Evolutionary conservation across 1,284 basidiomycete species (phyloP), one percentile per base, ranked within the genome.

Genomic region (Puccinia brachypodii): DNA sequence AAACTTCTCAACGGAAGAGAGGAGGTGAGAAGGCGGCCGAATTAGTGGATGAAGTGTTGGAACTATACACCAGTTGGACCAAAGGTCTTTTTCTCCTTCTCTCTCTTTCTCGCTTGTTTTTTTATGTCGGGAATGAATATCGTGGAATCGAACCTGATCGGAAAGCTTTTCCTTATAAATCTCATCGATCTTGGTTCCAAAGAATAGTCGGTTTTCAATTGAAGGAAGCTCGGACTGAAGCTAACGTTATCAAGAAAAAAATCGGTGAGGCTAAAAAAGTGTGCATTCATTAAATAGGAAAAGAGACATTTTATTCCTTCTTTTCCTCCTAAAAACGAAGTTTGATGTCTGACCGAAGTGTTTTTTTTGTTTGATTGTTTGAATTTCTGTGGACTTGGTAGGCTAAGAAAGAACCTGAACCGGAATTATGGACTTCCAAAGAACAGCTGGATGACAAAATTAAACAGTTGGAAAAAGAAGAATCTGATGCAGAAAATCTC

Each of bases 31-130:
- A 80, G 42, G 90, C 92, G 33, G 77, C 94, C 69, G 94, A 96
- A 87, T 87, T 98, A 84, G 95, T 98, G 16, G 95, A 98, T 87
- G 93, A 98, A 87, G 91, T 98, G 82, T 92, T 98, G 83, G 90
- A 91, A 85, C 92, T 97, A 90, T 98, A 98, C 87, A 89, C 91
- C 74, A 91, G 94, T 85, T 97, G 95, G 95, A 92, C 93, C 58
- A 93, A 80, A 73, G 77, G 77, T 80, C 22, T 58, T 44, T 76
- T 11, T 47, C 25, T 16, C 25, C 44, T n/a, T 36, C 50, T n/a
- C 33, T 60, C 16, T 1, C 11, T 16, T 28, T 7, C 25, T 62
- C 58, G 3, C 16, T 28, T 13, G 4, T 50, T 4, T 28, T 53
- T 38, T 33, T 16, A 42, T 22, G 25, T 11, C 16, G 14, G 7